Base-by-base conservation (phyloP, 1,284 basidiomycete genomes). In the Irpex sp. region DNA sequence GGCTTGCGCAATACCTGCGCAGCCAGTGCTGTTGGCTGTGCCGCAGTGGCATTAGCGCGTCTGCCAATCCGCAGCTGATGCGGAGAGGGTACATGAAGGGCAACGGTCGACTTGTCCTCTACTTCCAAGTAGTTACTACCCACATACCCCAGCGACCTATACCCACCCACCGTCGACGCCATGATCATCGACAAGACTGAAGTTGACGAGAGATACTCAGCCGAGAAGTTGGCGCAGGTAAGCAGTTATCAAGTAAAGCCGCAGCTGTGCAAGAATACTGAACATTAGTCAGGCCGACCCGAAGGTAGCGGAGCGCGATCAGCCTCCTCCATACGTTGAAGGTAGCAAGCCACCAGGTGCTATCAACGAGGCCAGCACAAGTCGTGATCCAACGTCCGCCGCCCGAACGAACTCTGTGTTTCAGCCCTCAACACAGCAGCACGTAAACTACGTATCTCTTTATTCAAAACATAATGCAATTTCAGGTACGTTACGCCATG, bases 391-490 rank as follows among this genome's bases (percentile, higher is more conserved):
- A 11, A 6, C 11, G 26, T 21, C 9, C 26, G 17, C 7, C 3
- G 8, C 17, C 13, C 7, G n/a, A 8, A 34, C 40, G 4, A 62
- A 64, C 52, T 66, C 65, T 11, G 59, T 66, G n/a, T 66, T 68
- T 48, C 62, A 65, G 49, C 62, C 65, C 7, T 37, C 60, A 17
- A 58, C 58, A 8, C 62, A 68, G 52, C 67, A 68, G 58, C 65
- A 66, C 51, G 64, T 65, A 26, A 68, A 68, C 55, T 59, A 62
- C 56, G 51, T 68, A 9, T 61, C 59, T 15, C 57, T 68, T 15
- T 52, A 62, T n/a, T 65, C 65, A 4, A 66, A 63, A 52, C 63
- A 66, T 40, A 66, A 64, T 52, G 15, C 64, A 6, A 63, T 68
- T 15, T 52, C 64, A 8, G 67, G 67, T 68, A n/a, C 6, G 65